Conservation (phyloP, 345 rosid genomes). For the Euphorbia pulcherrima region DNA sequence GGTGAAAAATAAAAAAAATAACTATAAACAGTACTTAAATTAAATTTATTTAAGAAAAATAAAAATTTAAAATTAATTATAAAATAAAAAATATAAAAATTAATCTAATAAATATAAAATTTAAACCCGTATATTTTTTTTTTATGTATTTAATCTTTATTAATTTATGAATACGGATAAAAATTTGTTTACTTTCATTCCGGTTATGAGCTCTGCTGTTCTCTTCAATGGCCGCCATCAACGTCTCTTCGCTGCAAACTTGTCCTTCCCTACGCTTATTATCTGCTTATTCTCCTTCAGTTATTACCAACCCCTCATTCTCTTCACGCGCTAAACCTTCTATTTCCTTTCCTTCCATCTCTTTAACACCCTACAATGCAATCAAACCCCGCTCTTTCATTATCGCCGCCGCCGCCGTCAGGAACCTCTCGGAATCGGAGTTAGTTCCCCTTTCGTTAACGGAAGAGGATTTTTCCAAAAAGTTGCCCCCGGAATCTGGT, state of each 20-base stretch:
- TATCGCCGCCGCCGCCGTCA: slow-evolving; percentile 44
- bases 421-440: slow-evolving; percentile 48
- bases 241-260: slow-evolving; percentile 29
- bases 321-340: slow-evolving; percentile 41
- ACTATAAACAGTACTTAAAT: too few species aligned
- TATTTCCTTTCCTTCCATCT: slow-evolving; percentile 33
- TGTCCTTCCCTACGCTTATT: slow-evolving; percentile 34
- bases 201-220: not conserved
- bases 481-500: slow-evolving; percentile 54
- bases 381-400: slow-evolving; percentile 32
- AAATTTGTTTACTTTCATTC: not conserved
- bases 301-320: slow-evolving; percentile 36
- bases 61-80: too few species aligned
- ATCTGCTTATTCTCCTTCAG: slow-evolving; percentile 30
- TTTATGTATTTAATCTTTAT: too few species aligned
- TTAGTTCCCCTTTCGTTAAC: slow-evolving; percentile 31
- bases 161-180: not conserved
- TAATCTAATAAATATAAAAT: too few species aligned
- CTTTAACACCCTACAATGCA: slow-evolving; percentile 28
- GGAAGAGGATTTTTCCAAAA: slow-evolving; percentile 32
- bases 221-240: slow-evolving; percentile 47
- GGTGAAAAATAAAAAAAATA: too few species aligned
- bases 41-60: too few species aligned
- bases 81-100: too few species aligned
- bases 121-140: too few species aligned